A percentile compares a stretch with the other conserved stretches of the same genome.
Conservation (phyloP, 352 stramenopile genomes). For the Pythium coloratum region DNA sequence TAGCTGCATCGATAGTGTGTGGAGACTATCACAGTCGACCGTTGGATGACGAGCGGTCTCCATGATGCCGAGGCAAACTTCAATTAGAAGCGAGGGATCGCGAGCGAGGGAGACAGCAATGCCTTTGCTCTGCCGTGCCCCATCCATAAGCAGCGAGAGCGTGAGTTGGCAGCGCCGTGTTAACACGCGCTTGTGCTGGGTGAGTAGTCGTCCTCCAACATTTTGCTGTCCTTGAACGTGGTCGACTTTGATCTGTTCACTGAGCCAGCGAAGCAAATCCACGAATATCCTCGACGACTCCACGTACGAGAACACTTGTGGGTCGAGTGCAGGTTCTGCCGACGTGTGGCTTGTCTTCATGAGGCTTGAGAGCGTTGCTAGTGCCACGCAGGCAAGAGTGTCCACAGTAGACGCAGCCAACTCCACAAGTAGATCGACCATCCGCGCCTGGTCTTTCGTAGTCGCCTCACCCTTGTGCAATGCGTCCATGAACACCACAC, state of each 20-base stretch:
- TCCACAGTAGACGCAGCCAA: constrained; percentile 10
- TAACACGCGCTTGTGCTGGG: background rate
- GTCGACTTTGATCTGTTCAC: constrained; percentile 28
- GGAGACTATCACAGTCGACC: background rate
- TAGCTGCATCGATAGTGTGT: background rate
- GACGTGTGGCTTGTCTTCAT: background rate
- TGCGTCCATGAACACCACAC: constrained; percentile 11
- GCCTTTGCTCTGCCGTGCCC: background rate
- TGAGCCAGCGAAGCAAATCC: constrained; percentile 60
- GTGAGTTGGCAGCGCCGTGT: background rate
- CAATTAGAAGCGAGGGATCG: constrained; percentile 10
- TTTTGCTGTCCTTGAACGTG: background rate
- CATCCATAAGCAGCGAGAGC: background rate
- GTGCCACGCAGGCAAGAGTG: constrained; percentile 8
- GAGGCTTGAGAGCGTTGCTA: constrained; percentile 3
- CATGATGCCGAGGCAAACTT: background rate
- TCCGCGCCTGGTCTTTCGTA: constrained; percentile 12
- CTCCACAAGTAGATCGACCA: constrained; percentile 14
- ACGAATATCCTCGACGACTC: constrained; percentile 60
- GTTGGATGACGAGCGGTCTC: background rate
- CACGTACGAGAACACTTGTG: constrained; percentile 57
- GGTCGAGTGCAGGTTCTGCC: background rate
- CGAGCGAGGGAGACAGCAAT: background rate
- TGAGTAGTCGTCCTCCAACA: background rate
- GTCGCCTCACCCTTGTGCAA: background rate